Evolutionary conservation across 352 stramenopile species (phyloP), one percentile per base, ranked within the genome.

Genomic region (Globisporangium spiculum): DNA sequence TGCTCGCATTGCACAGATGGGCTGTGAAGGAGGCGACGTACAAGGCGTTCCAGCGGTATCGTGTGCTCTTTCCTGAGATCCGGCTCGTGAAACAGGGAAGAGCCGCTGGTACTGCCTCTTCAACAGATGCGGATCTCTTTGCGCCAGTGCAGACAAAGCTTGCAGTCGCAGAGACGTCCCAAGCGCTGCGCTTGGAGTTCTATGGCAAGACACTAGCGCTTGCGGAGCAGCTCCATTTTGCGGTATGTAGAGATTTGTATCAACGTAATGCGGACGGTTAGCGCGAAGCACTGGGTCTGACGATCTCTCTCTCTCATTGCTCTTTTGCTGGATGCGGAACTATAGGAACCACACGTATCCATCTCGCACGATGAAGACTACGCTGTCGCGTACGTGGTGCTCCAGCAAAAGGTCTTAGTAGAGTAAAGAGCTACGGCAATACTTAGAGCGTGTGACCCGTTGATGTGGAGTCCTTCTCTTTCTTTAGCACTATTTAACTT

Each of bases 281-380:
- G 27, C 27, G 27, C 27, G 3, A 32, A 32, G 27, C 3, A 32
- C 27, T 4, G 27, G 4, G 27, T 32, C 27, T 32, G 27, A 32
- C 27, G 27, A 32, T 32, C 27, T 32, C 27, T 30, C 26, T 30
- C 27, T 32, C 27, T 32, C 27, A 3, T 32, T 32, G 4, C 38
- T 18, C 38, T 20, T 46, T 18, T 46, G 38, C 38, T 46, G 38
- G 38, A 14, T 46, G 38, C 16, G 3, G 38, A 34, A 77, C 36
- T 8, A 26, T 66, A 93, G 81, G 80, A 84, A 0, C 58, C 83
- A 12, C 79, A 86, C 53, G 84, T 94, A 32, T 93, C 86, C 50
- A 74, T 96, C 34, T 93, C 86, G 10, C 88, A 96, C 54, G 88
- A 96, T 63, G 75, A 81, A n/a, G 80, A 94, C 70, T 93, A 93